Conservation (phyloP, 306 rosid species). For the Trifolium dubium region DNA sequence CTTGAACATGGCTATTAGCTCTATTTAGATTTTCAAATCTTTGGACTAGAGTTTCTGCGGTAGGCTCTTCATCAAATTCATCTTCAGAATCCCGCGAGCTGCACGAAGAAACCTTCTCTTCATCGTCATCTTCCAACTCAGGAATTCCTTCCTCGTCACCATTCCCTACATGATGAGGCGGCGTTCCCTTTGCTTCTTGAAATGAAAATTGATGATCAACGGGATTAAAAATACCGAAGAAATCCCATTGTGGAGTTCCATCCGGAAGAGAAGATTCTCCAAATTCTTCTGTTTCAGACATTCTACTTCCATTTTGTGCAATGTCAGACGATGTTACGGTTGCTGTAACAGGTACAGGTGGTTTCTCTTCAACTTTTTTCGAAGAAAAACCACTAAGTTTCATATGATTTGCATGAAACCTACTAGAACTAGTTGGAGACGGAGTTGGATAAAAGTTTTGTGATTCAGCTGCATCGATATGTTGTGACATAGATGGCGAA, state of each 20-base stretch:
- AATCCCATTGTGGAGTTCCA: conserved; percentile 84
- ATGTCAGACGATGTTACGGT: conserved; percentile 65
- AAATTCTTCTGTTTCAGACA: conserved; percentile 49
- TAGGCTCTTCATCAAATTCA: conserved; percentile 81
- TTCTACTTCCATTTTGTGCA: conserved; percentile 49
- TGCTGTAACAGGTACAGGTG: conserved; percentile 58
- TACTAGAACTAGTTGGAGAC: conserved; percentile 67
- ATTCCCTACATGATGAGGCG: conserved; percentile 51
- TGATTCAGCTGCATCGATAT: conserved; percentile 46
- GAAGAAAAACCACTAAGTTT: conserved; percentile 58
- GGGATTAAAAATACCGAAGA: conserved; percentile 79
- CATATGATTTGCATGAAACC: conserved; percentile 74
- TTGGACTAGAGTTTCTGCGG: conserved; percentile 66
- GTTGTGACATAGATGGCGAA: conserved; percentile 67
- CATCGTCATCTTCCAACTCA: conserved; percentile 73
- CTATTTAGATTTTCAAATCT: conserved; percentile 76
- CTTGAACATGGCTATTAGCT: conserved; percentile 56
- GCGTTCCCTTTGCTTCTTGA: conserved; percentile 63
- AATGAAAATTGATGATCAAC: conserved; percentile 72
- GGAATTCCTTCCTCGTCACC: conserved; percentile 72
- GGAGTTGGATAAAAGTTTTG: conserved; percentile 63
- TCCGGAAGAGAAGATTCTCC: conserved; percentile 65
- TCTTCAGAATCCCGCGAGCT: conserved; percentile 73
- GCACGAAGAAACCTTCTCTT: conserved; percentile 59
- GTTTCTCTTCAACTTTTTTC: conserved; percentile 69